These are phyloP conservation scores for Rhamnella rubrinervis DNA, from an alignment of 331 rosid species.

Conservation along the genomic window DNA sequence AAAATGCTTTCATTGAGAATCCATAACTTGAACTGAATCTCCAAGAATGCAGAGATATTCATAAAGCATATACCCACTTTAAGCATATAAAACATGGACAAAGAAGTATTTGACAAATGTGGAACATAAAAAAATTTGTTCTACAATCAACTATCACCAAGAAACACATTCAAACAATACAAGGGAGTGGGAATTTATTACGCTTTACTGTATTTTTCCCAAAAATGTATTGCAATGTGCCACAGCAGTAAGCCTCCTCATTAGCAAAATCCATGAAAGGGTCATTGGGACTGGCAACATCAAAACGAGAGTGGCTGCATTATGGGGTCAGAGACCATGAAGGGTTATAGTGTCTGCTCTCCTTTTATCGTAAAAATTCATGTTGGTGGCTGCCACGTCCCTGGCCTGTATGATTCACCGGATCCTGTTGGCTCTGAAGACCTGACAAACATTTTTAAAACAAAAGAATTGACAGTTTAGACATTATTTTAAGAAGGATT, in stretches of 20 bases:
- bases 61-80: no score
- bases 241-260: neutral
- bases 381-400: constrained; percentile 58
- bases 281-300: neutral
- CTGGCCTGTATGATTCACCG: constrained; percentile 39
- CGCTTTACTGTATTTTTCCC: neutral
- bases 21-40: no score
- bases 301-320: neutral
- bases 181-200: neutral
- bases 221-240: constrained; percentile 1
- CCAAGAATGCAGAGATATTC: no score
- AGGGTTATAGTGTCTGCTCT: neutral
- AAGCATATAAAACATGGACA: no score
- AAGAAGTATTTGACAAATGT: no score
- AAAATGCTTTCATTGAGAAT: neutral
- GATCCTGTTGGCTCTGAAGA: constrained; percentile 45
- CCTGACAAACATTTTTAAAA: constrained; percentile 23
- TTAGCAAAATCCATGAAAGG: neutral
- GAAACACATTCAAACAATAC: neutral
- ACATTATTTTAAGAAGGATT: neutral
- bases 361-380: constrained; percentile 8
- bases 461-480: neutral
- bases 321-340: neutral
- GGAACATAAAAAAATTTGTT: no score
- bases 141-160: no score